Evolutionary conservation across 352 stramenopile genomes (phyloP).

Genomic region (Thalassiosira mediterranea): DNA sequence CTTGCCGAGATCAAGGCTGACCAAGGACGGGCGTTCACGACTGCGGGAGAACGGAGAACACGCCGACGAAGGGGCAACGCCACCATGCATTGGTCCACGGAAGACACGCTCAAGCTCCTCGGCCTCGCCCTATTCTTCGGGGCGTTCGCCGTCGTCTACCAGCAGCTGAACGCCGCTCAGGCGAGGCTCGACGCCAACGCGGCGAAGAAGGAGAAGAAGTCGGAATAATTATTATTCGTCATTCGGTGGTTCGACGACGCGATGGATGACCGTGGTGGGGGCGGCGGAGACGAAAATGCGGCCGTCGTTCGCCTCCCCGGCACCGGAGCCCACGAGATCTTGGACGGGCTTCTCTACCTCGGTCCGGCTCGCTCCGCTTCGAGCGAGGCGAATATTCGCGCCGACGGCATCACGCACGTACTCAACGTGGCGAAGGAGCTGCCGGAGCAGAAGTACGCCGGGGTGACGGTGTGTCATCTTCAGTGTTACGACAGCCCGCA

Average conservation of each 20-base stretch:
- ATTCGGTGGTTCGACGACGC: too few relatives aligned
- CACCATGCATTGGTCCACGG: slow-evolving; percentile 20
- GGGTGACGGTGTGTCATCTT: not conserved
- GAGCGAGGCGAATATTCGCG: not conserved
- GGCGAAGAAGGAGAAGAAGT: not conserved
- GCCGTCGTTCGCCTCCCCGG: not conserved
- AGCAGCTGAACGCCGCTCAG: slow-evolving; percentile 5
- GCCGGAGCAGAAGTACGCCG: not conserved
- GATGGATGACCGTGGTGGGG: too few relatives aligned
- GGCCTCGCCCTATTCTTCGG: slow-evolving; percentile 12
- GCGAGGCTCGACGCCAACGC: slow-evolving; percentile 12
- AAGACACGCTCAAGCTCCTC: slow-evolving; percentile 29
- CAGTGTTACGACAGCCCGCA: slow-evolving; percentile 7
- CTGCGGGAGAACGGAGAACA: too few relatives aligned
- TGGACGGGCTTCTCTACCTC: not conserved
- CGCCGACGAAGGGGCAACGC: too few relatives aligned
- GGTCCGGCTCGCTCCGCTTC: not conserved
- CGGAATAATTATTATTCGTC: too few relatives aligned
- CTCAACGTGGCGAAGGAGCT: slow-evolving; percentile 7
- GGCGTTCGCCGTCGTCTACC: slow-evolving; percentile 6
- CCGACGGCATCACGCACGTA: not conserved
- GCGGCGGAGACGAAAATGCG: too few relatives aligned
- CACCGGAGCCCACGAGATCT: not conserved
- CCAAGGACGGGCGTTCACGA: too few relatives aligned
- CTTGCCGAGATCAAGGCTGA: slow-evolving; percentile 1